A percentile compares a stretch with the other conserved stretches of the same genome.
These are phyloP conservation scores for Penicillium sclerotigenum DNA, from an alignment of 2,329 filamentous ascomycete genomes.

Conservation along the genomic window DNA sequence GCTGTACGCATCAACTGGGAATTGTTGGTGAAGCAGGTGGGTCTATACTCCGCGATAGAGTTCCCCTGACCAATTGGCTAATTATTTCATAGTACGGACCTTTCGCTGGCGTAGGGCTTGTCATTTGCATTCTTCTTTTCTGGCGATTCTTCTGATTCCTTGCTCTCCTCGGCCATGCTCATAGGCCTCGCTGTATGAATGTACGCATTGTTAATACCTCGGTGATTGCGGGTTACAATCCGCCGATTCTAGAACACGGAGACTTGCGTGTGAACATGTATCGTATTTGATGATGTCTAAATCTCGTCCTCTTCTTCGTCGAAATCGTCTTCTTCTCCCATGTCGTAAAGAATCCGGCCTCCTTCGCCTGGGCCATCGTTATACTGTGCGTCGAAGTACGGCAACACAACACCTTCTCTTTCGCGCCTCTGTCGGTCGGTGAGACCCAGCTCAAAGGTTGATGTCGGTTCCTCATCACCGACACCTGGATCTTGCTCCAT, in stretches of 20 bases:
- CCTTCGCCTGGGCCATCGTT: conserved; percentile 70
- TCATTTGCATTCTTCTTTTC: conserved; percentile 83
- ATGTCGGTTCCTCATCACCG: conserved; percentile 58
- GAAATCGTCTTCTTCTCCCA: conserved; percentile 95
- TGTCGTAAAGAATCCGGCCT: conserved; percentile 91
- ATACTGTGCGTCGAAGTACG: conserved; percentile 95
- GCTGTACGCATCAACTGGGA: conserved; percentile 99
- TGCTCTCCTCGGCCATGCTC: conserved; percentile 6
- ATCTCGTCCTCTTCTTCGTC: conserved; percentile 95
- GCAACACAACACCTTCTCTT: conserved; percentile 82
- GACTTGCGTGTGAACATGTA: conserved; percentile 3
- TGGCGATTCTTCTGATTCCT: conserved; percentile 78
- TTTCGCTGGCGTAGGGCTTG: conserved; percentile 73
- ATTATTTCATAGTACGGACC: conserved; percentile 68
- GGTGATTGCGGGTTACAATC: conserved; percentile 34
- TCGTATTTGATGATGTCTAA: conserved; percentile 36
- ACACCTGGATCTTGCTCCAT: conserved; percentile 40
- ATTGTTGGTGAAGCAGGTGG: conserved; percentile 79
- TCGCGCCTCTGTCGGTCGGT: conserved; percentile 88
- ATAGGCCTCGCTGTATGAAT: conserved; percentile 30
- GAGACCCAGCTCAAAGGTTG: conserved; percentile 80
- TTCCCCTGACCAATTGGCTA: conserved; percentile 16
- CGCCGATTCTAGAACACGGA: conserved; percentile 16
- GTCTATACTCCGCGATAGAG: conserved; percentile 18
- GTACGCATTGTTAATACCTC: conserved; percentile 38